Evolutionary conservation across 192 early-diverging fungal species (phyloP).

Genomic region (Coemansia sp.): DNA sequence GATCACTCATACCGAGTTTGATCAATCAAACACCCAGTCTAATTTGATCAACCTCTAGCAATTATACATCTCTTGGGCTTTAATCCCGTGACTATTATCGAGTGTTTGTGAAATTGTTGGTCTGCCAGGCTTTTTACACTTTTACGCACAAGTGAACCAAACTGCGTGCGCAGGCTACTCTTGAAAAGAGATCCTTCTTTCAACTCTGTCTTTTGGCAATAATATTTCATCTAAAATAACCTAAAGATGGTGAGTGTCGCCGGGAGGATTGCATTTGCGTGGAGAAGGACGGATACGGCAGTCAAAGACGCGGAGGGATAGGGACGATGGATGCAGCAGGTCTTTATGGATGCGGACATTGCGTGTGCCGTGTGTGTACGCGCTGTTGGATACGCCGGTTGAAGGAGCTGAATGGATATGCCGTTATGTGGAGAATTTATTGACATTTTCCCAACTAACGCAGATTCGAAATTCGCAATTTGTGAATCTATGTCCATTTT

Average conservation of each 20-base stretch:
- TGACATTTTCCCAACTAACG: too few species aligned
- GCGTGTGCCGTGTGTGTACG: too few species aligned
- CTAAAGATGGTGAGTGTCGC: slow-evolving; percentile 28
- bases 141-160: neutral
- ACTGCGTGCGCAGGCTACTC: neutral
- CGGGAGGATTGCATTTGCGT: too few species aligned
- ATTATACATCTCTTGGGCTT: too few species aligned
- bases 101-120: too few species aligned
- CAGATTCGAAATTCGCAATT: too few species aligned
- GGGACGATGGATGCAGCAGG: neutral
- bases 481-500: neutral
- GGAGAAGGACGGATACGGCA: too few species aligned
- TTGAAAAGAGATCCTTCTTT: slow-evolving; percentile 15
- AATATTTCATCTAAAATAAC: slow-evolving; percentile 8
- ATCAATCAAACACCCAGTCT: neutral
- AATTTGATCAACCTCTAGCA: too few species aligned
- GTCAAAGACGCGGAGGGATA: too few species aligned
- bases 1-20: neutral
- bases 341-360: slow-evolving; percentile 3
- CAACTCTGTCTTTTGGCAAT: slow-evolving; percentile 23
- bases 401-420: neutral
- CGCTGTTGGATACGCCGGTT: too few species aligned
- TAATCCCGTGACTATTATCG: too few species aligned
- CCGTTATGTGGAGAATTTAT: neutral
- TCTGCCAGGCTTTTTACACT: too few species aligned